Evolutionary conservation across 148 eudicot species (phyloP).

Genomic region (Bassia scoparia): DNA sequence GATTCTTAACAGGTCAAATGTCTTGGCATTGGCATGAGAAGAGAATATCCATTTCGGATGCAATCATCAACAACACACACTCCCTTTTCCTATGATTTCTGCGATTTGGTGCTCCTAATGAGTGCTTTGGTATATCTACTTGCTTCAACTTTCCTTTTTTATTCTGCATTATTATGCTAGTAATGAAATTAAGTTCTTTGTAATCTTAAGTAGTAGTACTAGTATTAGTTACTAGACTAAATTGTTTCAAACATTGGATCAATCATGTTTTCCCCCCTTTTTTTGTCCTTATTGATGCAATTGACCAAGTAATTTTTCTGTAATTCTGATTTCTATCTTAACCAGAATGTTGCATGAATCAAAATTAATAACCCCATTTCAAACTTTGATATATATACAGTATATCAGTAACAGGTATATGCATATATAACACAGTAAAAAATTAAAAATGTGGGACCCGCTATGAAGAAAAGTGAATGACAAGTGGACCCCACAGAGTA

Average conservation of each 20-base stretch:
- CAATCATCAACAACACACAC: constrained; percentile 20
- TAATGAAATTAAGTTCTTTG: background rate
- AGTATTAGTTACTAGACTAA: too few relatives aligned
- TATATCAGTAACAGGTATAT: too few relatives aligned
- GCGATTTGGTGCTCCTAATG: constrained; percentile 12
- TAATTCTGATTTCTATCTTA: background rate
- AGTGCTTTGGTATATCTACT: constrained; percentile 9
- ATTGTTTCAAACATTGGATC: background rate
- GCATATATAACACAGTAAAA: too few relatives aligned
- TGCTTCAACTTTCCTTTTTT: background rate
- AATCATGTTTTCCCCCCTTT: too few relatives aligned
- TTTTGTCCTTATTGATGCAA: too few relatives aligned
- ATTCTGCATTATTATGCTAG: background rate
- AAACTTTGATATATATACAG: background rate
- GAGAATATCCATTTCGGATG: constrained; percentile 28
- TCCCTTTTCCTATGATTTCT: constrained; percentile 10
- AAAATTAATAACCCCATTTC: background rate
- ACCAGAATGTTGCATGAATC: background rate
- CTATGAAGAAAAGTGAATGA: too few relatives aligned
- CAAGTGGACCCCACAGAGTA: too few relatives aligned
- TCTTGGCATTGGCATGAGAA: background rate
- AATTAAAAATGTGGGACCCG: too few relatives aligned
- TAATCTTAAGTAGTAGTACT: background rate
- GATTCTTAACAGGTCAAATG: constrained; percentile 22
- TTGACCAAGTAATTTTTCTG: background rate